Percentiles rank a stretch among this genome's conserved stretches.
These are phyloP conservation scores for Rhytidiadelphus loreus DNA, from an alignment of 225 moss, liverwort and hornwort species.

Conservation along the genomic window DNA sequence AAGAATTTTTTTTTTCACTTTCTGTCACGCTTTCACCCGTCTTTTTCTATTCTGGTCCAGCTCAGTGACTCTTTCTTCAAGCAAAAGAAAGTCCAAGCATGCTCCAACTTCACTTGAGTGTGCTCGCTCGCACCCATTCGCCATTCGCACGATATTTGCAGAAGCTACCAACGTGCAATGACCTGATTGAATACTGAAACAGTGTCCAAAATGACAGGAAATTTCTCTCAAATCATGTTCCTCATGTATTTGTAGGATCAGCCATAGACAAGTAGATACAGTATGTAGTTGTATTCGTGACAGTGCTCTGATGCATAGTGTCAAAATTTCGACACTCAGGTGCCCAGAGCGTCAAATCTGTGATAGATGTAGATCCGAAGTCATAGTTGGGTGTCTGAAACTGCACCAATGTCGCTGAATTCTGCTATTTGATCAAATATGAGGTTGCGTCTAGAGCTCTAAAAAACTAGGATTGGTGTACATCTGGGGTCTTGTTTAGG, in stretches of 20 bases:
- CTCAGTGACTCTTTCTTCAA: not conserved
- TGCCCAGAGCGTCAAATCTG: not conserved
- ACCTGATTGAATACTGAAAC: not conserved
- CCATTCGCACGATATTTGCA: not conserved
- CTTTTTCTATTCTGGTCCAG: not conserved
- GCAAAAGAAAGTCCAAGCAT: not conserved
- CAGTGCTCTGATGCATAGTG: not conserved
- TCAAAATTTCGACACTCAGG: not conserved
- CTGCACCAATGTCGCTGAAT: not conserved
- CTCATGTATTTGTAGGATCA: not conserved
- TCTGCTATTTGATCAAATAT: not conserved
- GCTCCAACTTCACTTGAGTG: not conserved
- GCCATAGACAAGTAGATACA: not conserved
- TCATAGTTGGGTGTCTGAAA: not conserved
- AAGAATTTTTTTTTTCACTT: not conserved
- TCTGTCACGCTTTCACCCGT: not conserved
- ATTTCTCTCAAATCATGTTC: not conserved
- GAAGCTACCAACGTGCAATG: not conserved
- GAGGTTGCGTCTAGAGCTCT: not conserved
- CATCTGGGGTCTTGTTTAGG: not conserved
- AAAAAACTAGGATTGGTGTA: not conserved
- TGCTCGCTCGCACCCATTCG: not conserved
- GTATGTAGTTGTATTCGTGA: not conserved
- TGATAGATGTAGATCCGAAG: not conserved
- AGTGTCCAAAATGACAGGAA: not conserved